These are phyloP conservation scores for Alternaria arborescens DNA, from an alignment of 2,329 filamentous ascomycete genomes.

Conservation along the genomic window DNA sequence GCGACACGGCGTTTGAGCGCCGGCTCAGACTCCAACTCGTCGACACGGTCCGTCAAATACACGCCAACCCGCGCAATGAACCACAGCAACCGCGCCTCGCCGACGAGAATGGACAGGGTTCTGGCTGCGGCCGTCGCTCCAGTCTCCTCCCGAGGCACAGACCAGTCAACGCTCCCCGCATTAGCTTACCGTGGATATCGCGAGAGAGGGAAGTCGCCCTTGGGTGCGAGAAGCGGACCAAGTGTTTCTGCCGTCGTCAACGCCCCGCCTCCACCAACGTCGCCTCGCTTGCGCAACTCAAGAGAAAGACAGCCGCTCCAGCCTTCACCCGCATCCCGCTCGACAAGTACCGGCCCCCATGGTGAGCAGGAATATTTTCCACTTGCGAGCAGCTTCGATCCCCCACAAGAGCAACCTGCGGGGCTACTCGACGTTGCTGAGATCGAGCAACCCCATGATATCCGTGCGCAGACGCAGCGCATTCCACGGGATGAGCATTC, in stretches of 20 bases:
- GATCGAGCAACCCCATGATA: slow-evolving; percentile 11
- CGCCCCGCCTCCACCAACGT: slow-evolving; percentile 40
- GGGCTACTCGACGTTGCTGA: slow-evolving; percentile 6
- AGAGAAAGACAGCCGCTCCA: slow-evolving; percentile 43
- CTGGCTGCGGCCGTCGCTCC: slow-evolving; percentile 18
- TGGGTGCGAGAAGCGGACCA: slow-evolving; percentile 29
- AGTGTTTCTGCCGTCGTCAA: slow-evolving; percentile 43
- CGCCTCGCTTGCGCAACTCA: slow-evolving; percentile 47
- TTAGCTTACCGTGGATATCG: slow-evolving; percentile 45
- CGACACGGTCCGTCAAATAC: slow-evolving; percentile 44
- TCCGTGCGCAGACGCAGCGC: slow-evolving; percentile 14
- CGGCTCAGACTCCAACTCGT: slow-evolving; percentile 49
- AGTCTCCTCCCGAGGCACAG: slow-evolving; percentile 18
- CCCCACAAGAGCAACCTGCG: slow-evolving; percentile 17
- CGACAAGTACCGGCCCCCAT: slow-evolving; percentile 31
- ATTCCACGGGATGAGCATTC: slow-evolving; percentile 18
- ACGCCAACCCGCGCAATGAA: slow-evolving; percentile 32
- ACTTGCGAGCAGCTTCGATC: slow-evolving; percentile 19
- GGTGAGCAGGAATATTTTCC: slow-evolving; percentile 39
- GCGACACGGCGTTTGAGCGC: slow-evolving; percentile 41
- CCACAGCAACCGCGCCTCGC: slow-evolving; percentile 40
- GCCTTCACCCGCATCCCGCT: slow-evolving; percentile 33
- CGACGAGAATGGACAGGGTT: slow-evolving; percentile 33
- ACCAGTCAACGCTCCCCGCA: slow-evolving; percentile 35
- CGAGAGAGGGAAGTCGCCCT: slow-evolving; percentile 43